phyloP scores from a whole-genome alignment of 2,329 filamentous ascomycete species.

The Colletotrichum horii region DNA sequence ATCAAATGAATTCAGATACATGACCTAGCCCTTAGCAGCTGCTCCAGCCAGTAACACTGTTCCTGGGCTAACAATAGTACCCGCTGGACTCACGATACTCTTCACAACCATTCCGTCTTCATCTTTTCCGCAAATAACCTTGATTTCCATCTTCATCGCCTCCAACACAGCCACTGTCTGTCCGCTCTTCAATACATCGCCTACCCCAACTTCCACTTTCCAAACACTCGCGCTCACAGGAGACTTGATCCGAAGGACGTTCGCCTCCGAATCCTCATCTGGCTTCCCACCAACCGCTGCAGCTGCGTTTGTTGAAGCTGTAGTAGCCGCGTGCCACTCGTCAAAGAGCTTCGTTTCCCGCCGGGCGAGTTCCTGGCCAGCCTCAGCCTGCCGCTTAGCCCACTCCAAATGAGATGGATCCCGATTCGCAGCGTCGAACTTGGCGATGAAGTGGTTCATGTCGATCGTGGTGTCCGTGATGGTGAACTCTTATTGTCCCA shows the following conservation, averaged over 20 bases:
- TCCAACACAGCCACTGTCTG: slow-evolving; percentile 53
- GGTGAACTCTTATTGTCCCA: slow-evolving; percentile 30
- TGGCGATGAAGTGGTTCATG: slow-evolving; percentile 43
- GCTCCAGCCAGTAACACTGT: neutral
- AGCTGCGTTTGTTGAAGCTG: neutral
- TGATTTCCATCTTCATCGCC: slow-evolving; percentile 64
- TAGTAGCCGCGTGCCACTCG: neutral
- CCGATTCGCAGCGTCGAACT: slow-evolving; percentile 40
- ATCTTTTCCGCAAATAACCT: neutral
- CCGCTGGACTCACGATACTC: neutral
- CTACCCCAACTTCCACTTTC: slow-evolving; percentile 52
- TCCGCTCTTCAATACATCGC: slow-evolving; percentile 44
- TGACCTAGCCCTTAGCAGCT: too few relatives aligned
- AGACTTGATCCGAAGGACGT: slow-evolving; percentile 35
- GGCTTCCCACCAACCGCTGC: neutral
- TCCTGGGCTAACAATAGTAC: neutral
- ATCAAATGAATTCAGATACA: too few relatives aligned
- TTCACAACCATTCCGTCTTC: neutral
- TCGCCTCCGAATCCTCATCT: neutral
- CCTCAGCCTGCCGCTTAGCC: neutral
- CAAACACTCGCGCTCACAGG: slow-evolving; percentile 58
- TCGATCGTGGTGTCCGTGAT: slow-evolving; percentile 25
- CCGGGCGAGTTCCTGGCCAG: neutral
- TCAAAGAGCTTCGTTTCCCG: neutral
- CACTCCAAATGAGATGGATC: neutral